A percentile compares a stretch with the other conserved stretches of the same genome.
Evolutionary conservation across 306 rosid species (phyloP).

Genomic region (Pterocarpus santalinus): DNA sequence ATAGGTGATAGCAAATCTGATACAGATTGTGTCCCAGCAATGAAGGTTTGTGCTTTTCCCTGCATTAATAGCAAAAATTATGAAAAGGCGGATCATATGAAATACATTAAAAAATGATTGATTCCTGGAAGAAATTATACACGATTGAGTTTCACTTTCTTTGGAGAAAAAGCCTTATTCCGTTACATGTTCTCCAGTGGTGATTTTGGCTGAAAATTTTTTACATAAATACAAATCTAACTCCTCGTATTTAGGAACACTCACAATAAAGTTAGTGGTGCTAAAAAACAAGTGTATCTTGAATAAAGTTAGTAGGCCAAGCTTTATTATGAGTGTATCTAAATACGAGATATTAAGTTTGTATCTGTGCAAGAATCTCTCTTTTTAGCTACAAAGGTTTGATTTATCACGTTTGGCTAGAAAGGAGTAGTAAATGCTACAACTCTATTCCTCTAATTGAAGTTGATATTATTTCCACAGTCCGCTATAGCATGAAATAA

Average conservation of each 20-base stretch:
- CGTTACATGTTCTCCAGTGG: not conserved
- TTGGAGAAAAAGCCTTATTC: not conserved
- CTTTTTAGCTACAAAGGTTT: too few species aligned
- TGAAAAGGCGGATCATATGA: not conserved
- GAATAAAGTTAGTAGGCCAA: too few species aligned
- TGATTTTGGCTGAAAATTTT: not conserved
- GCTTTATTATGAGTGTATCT: too few species aligned
- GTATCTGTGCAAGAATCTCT: too few species aligned
- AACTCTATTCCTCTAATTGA: not conserved
- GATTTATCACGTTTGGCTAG: not conserved
- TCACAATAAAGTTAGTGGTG: too few species aligned
- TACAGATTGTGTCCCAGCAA: slow-evolving; percentile 82
- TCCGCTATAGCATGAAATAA: not conserved
- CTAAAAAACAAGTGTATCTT: too few species aligned
- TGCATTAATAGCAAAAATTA: slow-evolving; percentile 39
- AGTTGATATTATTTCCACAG: not conserved
- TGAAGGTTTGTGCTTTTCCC: slow-evolving; percentile 87
- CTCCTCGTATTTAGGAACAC: not conserved
- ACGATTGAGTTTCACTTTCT: not conserved
- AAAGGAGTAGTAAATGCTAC: not conserved
- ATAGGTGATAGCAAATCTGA: slow-evolving; percentile 80
- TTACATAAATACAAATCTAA: not conserved
- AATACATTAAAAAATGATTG: not conserved
- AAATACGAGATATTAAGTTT: too few species aligned
- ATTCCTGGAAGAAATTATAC: not conserved